phyloP scores from a whole-genome alignment of 345 rosid genomes.

The Microcos paniculata region DNA sequence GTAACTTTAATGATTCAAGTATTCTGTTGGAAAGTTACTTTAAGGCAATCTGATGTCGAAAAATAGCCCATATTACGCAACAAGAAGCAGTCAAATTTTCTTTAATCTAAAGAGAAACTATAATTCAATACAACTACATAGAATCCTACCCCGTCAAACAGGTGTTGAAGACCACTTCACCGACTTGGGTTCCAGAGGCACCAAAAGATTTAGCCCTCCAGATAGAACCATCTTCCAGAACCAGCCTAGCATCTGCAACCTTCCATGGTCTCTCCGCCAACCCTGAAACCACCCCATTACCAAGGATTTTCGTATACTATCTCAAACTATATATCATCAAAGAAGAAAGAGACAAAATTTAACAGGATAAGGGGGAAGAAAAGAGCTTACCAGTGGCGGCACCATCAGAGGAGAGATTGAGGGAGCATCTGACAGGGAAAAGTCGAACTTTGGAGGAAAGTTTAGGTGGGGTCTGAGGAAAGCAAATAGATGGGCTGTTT shows the following conservation, averaged over 20 bases:
- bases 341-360: not conserved
- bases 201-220: conserved; percentile 99
- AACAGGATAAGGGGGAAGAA: not conserved
- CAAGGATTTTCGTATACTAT: not conserved
- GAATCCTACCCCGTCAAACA: conserved; percentile 79
- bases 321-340: not conserved
- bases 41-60: no score
- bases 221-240: conserved; percentile 85
- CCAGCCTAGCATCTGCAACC: conserved; percentile 79
- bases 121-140: not conserved
- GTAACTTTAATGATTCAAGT: not conserved
- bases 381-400: conserved; percentile 48
- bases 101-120: not conserved
- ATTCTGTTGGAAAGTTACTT: no score
- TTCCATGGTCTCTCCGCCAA: conserved; percentile 84
- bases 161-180: conserved; percentile 95
- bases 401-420: conserved; percentile 39
- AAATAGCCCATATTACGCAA: not conserved
- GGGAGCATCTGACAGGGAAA: conserved; percentile 52
- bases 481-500: not conserved
- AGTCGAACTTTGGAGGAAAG: conserved; percentile 29
- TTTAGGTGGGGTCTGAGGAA: conserved; percentile 17
- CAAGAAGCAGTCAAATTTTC: not conserved
- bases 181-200: conserved; percentile 89
- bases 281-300: conserved; percentile 28